Conservation (phyloP, 768 basidiomycete genomes). For the Suillus americanus region DNA sequence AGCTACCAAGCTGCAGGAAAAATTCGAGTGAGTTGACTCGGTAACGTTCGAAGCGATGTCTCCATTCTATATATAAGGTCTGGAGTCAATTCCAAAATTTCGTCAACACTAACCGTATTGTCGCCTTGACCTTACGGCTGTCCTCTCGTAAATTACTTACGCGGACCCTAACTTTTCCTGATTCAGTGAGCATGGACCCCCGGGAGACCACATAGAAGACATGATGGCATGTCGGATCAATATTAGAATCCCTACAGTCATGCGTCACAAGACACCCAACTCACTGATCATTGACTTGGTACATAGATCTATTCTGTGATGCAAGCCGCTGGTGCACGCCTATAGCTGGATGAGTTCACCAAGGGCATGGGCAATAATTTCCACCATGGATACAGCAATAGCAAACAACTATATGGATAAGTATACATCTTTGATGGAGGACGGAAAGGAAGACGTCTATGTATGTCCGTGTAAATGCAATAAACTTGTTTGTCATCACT, state of each 20-base stretch:
- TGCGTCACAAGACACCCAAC: neutral
- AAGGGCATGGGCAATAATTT: neutral
- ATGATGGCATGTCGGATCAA: neutral
- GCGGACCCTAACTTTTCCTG: no score
- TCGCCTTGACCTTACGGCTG: no score
- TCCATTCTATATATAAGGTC: neutral
- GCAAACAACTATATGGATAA: neutral
- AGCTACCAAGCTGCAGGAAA: neutral
- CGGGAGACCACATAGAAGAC: no score
- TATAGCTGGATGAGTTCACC: neutral
- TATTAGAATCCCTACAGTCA: neutral
- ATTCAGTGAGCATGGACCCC: no score
- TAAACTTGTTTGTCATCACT: slow-evolving; percentile 26
- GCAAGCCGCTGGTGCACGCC: neutral
- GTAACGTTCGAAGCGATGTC: neutral
- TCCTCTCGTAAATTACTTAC: no score
- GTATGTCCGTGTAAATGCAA: neutral
- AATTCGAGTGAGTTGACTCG: neutral
- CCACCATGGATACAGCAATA: slow-evolving; percentile 5
- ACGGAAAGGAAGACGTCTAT: neutral
- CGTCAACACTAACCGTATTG: no score
- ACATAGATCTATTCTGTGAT: neutral
- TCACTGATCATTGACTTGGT: neutral
- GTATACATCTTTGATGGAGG: neutral
- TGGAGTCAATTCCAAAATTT: no score